Base-by-base conservation (phyloP, 2,329 filamentous ascomycete species). In the Gnomoniopsis sp. region DNA sequence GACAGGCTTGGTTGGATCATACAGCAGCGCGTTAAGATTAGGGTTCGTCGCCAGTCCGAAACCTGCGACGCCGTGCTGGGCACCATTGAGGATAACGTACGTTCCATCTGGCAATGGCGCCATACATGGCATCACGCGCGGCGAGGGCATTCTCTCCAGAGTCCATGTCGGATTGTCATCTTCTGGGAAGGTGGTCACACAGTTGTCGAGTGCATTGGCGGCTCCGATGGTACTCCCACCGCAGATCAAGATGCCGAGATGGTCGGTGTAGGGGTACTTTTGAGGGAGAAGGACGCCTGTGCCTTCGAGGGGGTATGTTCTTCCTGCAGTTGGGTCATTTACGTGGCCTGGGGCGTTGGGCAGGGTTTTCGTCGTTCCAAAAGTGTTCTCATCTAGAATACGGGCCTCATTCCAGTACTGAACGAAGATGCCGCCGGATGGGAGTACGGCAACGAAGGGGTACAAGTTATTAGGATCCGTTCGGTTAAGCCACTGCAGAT, bases 381-480 rank as follows among this genome's bases (percentile, higher is more conserved):
- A 77, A 50, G 78, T 81, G 23, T 64, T 68, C 58, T 80, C 78
- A 57, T 84, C 75, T 15, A 86, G 72, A 60, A 86, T 77, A 11
- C 81, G 73, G 7, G 81, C 83, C 67, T 85, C 79, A 66, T 86
- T 86, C 67, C 79, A 85, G 70, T 84, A 84, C 10, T 75, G 75
- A n/a, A 83, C 77, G 57, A 84, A 79, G 66, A 85, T 82, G 22
- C 77, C 76, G 21, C 81, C 81, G 11, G 74, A 74, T 10, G 82
- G 82, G 3, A 85, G 68, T 26, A 84, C 77, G 14, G 72, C 72
- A 12, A 83, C 64, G 72, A 79, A 86, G 0, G 83, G 83, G 61
- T 86, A 86, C n/a, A 85, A 71, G 65, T 85, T 85, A 71, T 81
- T 77, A 2, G 82, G 82, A 64, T 84, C 78, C 2, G 82, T 85